Evolutionary conservation across 2,329 filamentous ascomycete species (phyloP), one percentile per base, ranked within the genome.

Genomic region (Pezicula radicicola): DNA sequence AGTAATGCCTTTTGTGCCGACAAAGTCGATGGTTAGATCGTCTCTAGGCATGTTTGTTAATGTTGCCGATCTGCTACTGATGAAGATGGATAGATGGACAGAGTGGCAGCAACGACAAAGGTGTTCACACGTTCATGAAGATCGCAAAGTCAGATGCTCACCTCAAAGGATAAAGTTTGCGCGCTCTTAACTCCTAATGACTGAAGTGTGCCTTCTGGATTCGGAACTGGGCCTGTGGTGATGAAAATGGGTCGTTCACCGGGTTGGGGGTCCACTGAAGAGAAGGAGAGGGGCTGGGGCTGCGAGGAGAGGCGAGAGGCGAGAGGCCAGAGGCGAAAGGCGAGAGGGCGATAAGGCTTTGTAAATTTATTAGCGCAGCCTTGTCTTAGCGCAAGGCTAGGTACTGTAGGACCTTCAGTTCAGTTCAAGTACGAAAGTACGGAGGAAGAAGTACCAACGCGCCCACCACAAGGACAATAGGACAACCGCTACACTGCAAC

Each of bases 31-130:
- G 67, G 81, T 80, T 63, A 87, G 74, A 68, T 87, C 83, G 83
- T 87, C 83, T 83, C 83, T 86, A 75, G 83, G 83, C 83, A 87
- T 86, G 71, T 72, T 72, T 77, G 80, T 84, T 80, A 83, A 83
- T 71, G 64, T 66, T 62, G 58, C 56, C 59, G 58, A 59, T 52
- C 55, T 48, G 36, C 33, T 45, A 18, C 28, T 28, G 47, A 45
- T 51, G 57, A 58, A 55, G 61, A 56, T 59, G 56, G 55, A 51
- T 53, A 55, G 37, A 51, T 40, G 6, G 10, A 25, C n/a, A 40
- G 37, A 40, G 35, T n/a, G 27, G 48, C 47, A 46, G 44, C 40
- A 55, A 42, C 19, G 12, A 35, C 8, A 35, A 48, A 18, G 37
- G 27, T 45, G 42, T 30, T 45, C 45, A 47, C 52, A 40, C 30